Evolutionary conservation across 1,139 yeast genomes (phyloP), one percentile per base, ranked within the genome.

Genomic region (Meyerozyma carpophila): DNA sequence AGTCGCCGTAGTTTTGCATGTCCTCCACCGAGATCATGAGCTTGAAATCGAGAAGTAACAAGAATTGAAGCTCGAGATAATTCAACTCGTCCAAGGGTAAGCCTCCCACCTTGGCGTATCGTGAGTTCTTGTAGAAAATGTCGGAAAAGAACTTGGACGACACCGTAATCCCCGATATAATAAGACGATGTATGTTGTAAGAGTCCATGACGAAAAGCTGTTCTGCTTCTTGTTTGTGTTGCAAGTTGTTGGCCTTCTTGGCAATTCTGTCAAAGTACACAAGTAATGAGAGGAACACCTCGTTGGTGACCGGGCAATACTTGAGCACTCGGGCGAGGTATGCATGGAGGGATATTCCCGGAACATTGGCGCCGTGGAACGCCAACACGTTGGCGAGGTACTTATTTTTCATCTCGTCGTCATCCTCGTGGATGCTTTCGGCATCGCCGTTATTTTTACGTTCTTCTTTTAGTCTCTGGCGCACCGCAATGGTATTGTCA

Each of bases 91-190:
- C 96, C 45, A 91, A 75, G 8, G 98, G 96, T 45, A 93, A 75
- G 2, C 99, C 99, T 8, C 99, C 98, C 36, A 93, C 98, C 63
- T 93, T 89, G 21, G 98, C 98, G 62, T 94, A 93, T 50, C 99
- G 78, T 44, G 95, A 83, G 64, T 94, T 93, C 59, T 94, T 93
- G 73, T 94, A 93, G 61, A 93, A 94, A 43, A 93, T 90, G 65
- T 93, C 99, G 54, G 95, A 84, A 63, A 91, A 91, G 63, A 93
- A 94, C 67, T 93, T 93, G 37, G 96, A 86, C 21, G 96, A 89
- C 20, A 93, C 98, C 0, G 98, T 93, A 44, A 94, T 86, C 8
- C 98, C 98, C n/a, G 96, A 87, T 39, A 93, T 93, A 43, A 93
- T 88, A 48, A 93, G 75, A 49, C 99, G 75, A 65, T 93, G 99